A percentile compares a stretch with the other conserved stretches of the same genome.
These are phyloP conservation scores for Circinella minor DNA, from an alignment of 371 early-diverging fungal species.

Conservation along the genomic window DNA sequence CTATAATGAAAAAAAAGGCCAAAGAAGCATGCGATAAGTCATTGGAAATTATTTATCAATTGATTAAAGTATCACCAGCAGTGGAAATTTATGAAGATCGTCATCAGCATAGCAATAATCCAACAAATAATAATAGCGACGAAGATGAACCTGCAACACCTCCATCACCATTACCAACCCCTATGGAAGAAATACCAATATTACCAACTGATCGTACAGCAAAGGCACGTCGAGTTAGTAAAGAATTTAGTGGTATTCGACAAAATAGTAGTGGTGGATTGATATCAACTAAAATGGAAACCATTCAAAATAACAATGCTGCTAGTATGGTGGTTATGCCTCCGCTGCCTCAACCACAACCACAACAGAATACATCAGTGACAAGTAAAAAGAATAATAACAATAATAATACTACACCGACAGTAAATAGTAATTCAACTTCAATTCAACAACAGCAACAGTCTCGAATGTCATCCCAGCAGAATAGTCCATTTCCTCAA, in stretches of 20 bases:
- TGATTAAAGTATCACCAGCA: constrained; percentile 4
- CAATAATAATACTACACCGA: background rate
- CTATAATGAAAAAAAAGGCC: background rate
- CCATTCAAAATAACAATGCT: background rate
- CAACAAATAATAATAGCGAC: too few relatives aligned
- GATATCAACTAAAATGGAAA: background rate
- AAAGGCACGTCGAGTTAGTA: constrained; percentile 4
- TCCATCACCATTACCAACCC: background rate
- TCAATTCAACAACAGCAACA: background rate
- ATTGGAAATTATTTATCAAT: constrained; percentile 2
- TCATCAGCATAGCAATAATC: too few relatives aligned
- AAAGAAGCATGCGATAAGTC: constrained; percentile 6
- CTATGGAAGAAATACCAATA: constrained; percentile 3
- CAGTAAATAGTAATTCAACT: background rate
- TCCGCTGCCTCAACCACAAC: constrained; percentile 1
- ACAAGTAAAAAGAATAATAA: background rate
- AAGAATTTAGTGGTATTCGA: constrained; percentile 6
- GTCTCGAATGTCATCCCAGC: background rate
- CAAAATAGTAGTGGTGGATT: constrained; percentile 1
- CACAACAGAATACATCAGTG: background rate
- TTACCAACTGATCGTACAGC: background rate
- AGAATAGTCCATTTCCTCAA: background rate
- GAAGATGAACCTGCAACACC: background rate
- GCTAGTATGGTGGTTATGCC: background rate
- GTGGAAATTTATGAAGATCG: constrained; percentile 2